These are phyloP conservation scores for Solanum raphanifolium DNA, from an alignment of 257 asterid genomes.

Conservation along the genomic window DNA sequence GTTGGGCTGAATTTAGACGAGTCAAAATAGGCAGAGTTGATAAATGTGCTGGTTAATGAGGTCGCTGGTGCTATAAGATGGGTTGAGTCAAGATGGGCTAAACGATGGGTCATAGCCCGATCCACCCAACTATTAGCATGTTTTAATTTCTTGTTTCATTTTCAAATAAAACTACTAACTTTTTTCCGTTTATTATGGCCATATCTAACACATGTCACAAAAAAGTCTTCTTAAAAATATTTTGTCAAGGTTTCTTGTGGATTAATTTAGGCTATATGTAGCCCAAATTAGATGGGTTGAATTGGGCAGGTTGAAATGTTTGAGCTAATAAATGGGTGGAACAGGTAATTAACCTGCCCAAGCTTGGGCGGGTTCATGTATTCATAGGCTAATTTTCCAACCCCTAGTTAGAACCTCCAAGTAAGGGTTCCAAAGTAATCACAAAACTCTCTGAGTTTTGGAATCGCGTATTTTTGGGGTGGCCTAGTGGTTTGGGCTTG, in stretches of 20 bases:
- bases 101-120: not conserved
- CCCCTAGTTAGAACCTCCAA: not conserved
- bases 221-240: not conserved
- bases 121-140: not conserved
- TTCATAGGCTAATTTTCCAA: not conserved
- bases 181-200: not conserved
- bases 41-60: not conserved
- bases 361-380: not conserved
- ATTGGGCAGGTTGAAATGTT: not conserved
- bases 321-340: not conserved
- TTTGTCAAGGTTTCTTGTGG: not conserved
- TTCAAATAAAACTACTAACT: not conserved
- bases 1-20: not conserved
- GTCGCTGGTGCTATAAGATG: not conserved
- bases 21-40: not conserved
- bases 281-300: not conserved
- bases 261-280: not conserved
- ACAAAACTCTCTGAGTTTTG: not conserved
- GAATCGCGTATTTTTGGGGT: not conserved
- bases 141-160: not conserved
- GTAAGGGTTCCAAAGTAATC: not conserved
- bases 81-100: not conserved
- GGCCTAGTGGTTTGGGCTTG: too few species aligned
- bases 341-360: not conserved
- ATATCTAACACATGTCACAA: not conserved